Evolutionary conservation across 1,139 yeast species (phyloP).

Genomic region (Kodamaea sp.): DNA sequence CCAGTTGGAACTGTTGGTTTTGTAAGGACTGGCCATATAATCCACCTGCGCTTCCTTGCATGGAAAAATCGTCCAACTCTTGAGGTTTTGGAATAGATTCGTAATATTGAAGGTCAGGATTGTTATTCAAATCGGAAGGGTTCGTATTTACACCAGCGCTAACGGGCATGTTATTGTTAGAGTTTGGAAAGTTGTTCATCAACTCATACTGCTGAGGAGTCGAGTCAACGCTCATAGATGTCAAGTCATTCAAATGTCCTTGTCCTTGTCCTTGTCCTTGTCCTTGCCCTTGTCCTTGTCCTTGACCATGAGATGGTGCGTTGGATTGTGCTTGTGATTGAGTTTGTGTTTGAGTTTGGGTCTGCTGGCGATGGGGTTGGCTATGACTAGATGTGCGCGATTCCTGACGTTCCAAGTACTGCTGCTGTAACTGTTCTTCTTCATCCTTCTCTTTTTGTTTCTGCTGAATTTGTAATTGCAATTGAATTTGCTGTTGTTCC

Average conservation of each 20-base stretch:
- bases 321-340: slow-evolving; percentile 5
- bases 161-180: slow-evolving; percentile 14
- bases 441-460: slow-evolving; percentile 29
- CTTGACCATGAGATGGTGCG: slow-evolving; percentile 8
- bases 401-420: slow-evolving; percentile 15
- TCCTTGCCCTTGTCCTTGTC: slow-evolving; percentile 10
- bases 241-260: slow-evolving; percentile 9
- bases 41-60: slow-evolving; percentile 16
- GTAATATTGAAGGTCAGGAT: slow-evolving; percentile 30
- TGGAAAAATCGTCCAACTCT: slow-evolving; percentile 44
- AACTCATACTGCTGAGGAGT: slow-evolving; percentile 17
- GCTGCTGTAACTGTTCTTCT: slow-evolving; percentile 17
- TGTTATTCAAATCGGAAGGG: slow-evolving; percentile 23
- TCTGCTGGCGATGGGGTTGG: slow-evolving; percentile 16
- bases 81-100: slow-evolving; percentile 49
- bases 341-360: slow-evolving; percentile 12
- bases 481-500: slow-evolving; percentile 57
- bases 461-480: slow-evolving; percentile 38
- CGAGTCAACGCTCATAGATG: slow-evolving; percentile 10
- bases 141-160: slow-evolving; percentile 36
- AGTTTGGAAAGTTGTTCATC: slow-evolving; percentile 12
- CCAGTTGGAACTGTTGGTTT: slow-evolving; percentile 11
- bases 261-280: slow-evolving; percentile 12
- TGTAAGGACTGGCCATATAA: slow-evolving; percentile 9
- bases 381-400: slow-evolving; percentile 10